Evolutionary conservation across 2,329 filamentous ascomycete genomes (phyloP), one percentile per base, ranked within the genome.

Genomic region (Clonostachys chloroleuca): DNA sequence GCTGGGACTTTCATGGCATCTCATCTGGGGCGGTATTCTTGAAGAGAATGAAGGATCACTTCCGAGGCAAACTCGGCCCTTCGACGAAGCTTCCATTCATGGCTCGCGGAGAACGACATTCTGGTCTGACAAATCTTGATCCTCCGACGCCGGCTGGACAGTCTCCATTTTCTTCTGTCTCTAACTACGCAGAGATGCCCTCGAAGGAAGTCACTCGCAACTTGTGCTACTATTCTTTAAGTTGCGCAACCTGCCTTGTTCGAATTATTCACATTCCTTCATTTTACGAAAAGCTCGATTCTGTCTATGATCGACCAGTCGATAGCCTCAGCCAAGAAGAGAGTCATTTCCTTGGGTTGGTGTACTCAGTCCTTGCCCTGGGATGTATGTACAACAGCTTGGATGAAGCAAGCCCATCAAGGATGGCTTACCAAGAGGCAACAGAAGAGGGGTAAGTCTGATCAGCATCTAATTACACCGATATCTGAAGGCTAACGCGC

Each of bases 1-100:
- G 94, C 56, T 95, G 91, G 84, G 92, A 97, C 65, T 99, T 96
- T 59, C 90, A 95, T 60, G 94, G 94, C 43, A 87, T 89, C 53
- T 96, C 92, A 0, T 97, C 94, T 1, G 92, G 92, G 4, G 80
- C 92, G 40, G 89, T 92, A 52, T 99, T 96, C 63, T 78, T 96
- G 56, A 81, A 83, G 53, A 84, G 89, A 47, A 86, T 99, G 78
- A 86, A 90, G 58, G 88, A 95, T 59, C 87, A 96, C 59, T 89
- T 96, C 54, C 86, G 89, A 41, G 83, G 85, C 51, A 74, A 94
- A 53, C 77, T 94, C 43, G 85, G 85, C 17, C 78, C 80, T 39
- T 78, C 83, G 42, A 74, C 78, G 52, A 74, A 80, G 57, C 67
- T 80, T 51, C 75, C 83, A 16, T 81, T 86, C 60, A 66, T 85